Evolutionary conservation across 768 basidiomycete species (phyloP).

Genomic region (Dentipellis fragilis): DNA sequence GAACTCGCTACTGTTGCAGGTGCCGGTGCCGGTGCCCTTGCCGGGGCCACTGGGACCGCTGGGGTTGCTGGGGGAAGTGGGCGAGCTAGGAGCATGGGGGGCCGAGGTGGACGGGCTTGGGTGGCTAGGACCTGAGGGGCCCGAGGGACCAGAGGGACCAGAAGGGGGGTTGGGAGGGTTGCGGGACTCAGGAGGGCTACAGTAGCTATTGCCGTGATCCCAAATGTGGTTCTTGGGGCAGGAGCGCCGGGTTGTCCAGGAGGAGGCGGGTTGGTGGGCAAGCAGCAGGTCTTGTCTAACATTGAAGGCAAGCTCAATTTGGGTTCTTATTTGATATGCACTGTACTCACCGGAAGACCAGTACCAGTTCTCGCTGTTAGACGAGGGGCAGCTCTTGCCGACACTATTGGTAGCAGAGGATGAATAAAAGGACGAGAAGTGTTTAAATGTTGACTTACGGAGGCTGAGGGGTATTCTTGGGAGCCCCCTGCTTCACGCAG

Average conservation of each 20-base stretch:
- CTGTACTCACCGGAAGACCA: constrained; percentile 2
- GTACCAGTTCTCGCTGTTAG: constrained; percentile 3
- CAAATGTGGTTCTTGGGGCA: constrained; percentile 10
- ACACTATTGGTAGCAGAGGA: background rate
- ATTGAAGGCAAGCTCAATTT: background rate
- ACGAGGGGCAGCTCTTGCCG: constrained; percentile 8
- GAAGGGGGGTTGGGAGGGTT: constrained; percentile 1
- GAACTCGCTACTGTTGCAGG: constrained; percentile 18
- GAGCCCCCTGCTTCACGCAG: constrained; percentile 18
- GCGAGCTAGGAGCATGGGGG: background rate
- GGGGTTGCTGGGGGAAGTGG: background rate
- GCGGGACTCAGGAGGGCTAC: background rate
- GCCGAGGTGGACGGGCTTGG: background rate
- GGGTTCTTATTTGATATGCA: too few relatives aligned
- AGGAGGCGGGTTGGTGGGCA: constrained; percentile 12
- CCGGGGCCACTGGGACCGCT: background rate
- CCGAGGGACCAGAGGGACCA: background rate
- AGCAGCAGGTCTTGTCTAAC: constrained; percentile 10
- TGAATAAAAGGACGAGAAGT: background rate
- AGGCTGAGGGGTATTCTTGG: constrained; percentile 27
- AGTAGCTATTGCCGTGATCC: constrained; percentile 1
- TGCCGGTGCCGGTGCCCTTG: background rate
- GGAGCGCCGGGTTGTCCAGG: constrained; percentile 2
- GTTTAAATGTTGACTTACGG: constrained; percentile 16
- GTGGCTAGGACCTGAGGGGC: background rate